These are phyloP conservation scores for Leccinum pachyderme DNA, from an alignment of 1,284 basidiomycete genomes.

Conservation along the genomic window DNA sequence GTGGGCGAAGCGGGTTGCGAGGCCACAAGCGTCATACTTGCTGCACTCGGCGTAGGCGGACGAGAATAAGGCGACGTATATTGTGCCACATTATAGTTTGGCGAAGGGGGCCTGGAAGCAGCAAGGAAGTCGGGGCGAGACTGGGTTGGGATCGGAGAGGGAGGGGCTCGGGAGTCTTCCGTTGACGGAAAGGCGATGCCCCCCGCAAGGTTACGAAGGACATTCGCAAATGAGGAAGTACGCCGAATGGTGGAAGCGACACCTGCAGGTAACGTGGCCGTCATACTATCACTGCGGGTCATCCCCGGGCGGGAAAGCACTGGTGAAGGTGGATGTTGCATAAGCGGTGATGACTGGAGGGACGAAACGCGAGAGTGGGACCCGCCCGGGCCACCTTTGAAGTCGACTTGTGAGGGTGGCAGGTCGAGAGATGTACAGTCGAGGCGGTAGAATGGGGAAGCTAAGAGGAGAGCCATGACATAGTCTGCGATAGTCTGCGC, in stretches of 20 bases:
- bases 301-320: slow-evolving; percentile 46
- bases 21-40: slow-evolving; percentile 19
- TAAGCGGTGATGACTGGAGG: slow-evolving; percentile 42
- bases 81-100: slow-evolving; percentile 70
- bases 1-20: slow-evolving; percentile 37
- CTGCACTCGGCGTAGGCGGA: slow-evolving; percentile 41
- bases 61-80: slow-evolving; percentile 74
- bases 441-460: slow-evolving; percentile 81
- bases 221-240: slow-evolving; percentile 82
- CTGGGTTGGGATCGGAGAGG: slow-evolving; percentile 35
- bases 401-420: slow-evolving; percentile 41
- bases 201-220: slow-evolving; percentile 74
- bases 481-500: slow-evolving; percentile 94
- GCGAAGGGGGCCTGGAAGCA: slow-evolving; percentile 69
- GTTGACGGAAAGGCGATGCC: slow-evolving; percentile 63
- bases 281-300: slow-evolving; percentile 61
- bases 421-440: slow-evolving; percentile 60
- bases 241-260: slow-evolving; percentile 70
- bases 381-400: slow-evolving; percentile 27
- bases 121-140: slow-evolving; percentile 39
- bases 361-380: slow-evolving; percentile 54
- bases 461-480: slow-evolving; percentile 84
- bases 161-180: slow-evolving; percentile 51
- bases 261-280: slow-evolving; percentile 53
- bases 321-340: slow-evolving; percentile 38